Percentiles rank a stretch among this genome's conserved stretches.
Evolutionary conservation across 106 monocot genomes (phyloP).

Genomic region (Dendrobium huoshanense): DNA sequence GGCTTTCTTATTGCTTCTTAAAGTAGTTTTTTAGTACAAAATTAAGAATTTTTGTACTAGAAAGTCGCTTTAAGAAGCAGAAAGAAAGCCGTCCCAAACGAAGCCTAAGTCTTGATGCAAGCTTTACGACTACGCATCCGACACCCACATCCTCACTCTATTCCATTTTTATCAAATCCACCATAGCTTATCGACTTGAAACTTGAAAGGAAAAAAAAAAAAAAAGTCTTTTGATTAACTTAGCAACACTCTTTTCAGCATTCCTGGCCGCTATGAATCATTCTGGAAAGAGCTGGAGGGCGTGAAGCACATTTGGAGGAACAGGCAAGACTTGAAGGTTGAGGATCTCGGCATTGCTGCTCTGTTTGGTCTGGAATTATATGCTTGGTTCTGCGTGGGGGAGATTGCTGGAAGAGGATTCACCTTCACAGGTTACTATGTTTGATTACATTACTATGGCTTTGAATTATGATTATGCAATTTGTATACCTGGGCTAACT

Average conservation of each 20-base stretch:
- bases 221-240: too few species aligned
- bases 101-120: too few species aligned
- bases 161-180: too few species aligned
- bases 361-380: constrained; percentile 13
- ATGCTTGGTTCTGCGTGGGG: constrained; percentile 22
- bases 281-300: constrained; percentile 20
- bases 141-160: too few species aligned
- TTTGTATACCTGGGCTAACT: neutral
- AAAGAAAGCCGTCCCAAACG: too few species aligned
- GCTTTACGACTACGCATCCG: too few species aligned
- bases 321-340: constrained; percentile 18
- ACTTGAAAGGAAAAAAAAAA: too few species aligned
- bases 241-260: constrained; percentile 5
- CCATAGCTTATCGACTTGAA: too few species aligned
- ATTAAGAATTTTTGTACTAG: too few species aligned
- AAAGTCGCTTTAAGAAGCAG: too few species aligned
- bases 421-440: constrained; percentile 19
- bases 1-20: too few species aligned
- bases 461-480: neutral
- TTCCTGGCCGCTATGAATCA: constrained; percentile 11
- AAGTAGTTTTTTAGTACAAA: too few species aligned
- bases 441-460: neutral
- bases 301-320: constrained; percentile 13
- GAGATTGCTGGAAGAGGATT: constrained; percentile 23
- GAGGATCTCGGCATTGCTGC: constrained; percentile 22